Percentiles rank a stretch among this genome's conserved stretches.
Evolutionary conservation across 2,329 filamentous ascomycete species (phyloP).

Genomic region (Incumbomyces delicatus): DNA sequence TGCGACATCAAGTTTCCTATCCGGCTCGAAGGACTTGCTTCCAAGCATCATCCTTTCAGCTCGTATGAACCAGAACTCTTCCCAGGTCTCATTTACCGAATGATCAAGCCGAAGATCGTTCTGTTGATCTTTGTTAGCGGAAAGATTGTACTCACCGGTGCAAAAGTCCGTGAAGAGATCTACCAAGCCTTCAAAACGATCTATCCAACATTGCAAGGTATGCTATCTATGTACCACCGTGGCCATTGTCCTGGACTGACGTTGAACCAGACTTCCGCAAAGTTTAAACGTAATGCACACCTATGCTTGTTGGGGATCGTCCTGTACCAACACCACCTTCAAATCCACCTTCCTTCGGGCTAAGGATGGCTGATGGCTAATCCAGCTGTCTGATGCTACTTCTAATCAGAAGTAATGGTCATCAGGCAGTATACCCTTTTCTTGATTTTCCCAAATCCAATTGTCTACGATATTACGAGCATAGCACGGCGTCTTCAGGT

Average conservation of each 20-base stretch:
- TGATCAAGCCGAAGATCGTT: conserved; percentile 99
- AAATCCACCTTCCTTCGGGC: conserved; percentile 3
- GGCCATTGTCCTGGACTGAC: conserved; percentile 16
- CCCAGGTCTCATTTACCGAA: conserved; percentile 98
- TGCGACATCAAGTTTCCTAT: conserved; percentile 99
- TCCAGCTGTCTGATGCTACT: conserved; percentile 1
- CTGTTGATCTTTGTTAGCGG: conserved; percentile 95
- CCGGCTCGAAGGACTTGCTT: conserved; percentile 87
- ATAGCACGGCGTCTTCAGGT: conserved; percentile 22
- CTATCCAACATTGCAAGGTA: conserved; percentile 87
- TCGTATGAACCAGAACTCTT: conserved; percentile 98
- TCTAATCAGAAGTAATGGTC: not conserved
- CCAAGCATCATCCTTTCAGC: conserved; percentile 97
- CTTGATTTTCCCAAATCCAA: conserved; percentile 10
- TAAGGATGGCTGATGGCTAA: conserved; percentile 5
- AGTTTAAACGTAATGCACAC: conserved; percentile 33
- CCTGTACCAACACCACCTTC: conserved; percentile 15
- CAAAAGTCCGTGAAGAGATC: conserved; percentile 96
- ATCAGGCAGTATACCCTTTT: conserved; percentile 7
- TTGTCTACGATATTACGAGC: conserved; percentile 14
- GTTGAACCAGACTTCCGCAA: conserved; percentile 50
- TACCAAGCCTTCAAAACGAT: conserved; percentile 96
- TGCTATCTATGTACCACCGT: conserved; percentile 21
- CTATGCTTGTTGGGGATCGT: conserved; percentile 6
- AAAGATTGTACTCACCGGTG: conserved; percentile 95